These are phyloP conservation scores for Solanum bukasovii DNA, from an alignment of 257 asterid species.

Conservation along the genomic window DNA sequence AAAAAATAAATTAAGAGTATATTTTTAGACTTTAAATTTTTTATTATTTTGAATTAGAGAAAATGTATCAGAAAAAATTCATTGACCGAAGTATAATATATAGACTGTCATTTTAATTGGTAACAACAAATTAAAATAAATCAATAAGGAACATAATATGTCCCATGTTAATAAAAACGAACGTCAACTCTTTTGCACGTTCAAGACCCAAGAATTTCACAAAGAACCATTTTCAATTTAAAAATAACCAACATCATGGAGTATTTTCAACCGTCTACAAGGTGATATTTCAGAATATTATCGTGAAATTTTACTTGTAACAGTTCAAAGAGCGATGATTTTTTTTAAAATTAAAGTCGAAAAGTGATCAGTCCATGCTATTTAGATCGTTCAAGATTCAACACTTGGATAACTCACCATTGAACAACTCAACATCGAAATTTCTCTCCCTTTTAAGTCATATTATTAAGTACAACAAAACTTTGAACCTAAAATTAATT, in stretches of 20 bases:
- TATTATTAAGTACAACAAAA: not conserved
- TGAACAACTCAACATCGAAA: not conserved
- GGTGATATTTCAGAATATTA: not conserved
- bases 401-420: not conserved
- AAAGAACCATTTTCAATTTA: not conserved
- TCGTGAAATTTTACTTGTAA: not conserved
- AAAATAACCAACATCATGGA: not conserved
- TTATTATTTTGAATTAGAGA: not conserved
- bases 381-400: not conserved
- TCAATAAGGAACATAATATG: not conserved
- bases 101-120: not conserved
- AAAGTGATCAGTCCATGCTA: not conserved
- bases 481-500: not conserved
- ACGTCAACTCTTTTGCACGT: not conserved
- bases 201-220: not conserved
- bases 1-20: too few species aligned
- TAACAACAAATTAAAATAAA: not conserved
- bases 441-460: not conserved
- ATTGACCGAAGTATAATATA: not conserved
- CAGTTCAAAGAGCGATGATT: accelerated
- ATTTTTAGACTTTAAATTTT: too few species aligned
- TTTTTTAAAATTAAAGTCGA: not conserved
- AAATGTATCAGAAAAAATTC: not conserved
- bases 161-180: not conserved
- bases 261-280: not conserved